Base-by-base conservation (phyloP, 1,284 basidiomycete genomes). In the Apiotrichum porosum region DNA sequence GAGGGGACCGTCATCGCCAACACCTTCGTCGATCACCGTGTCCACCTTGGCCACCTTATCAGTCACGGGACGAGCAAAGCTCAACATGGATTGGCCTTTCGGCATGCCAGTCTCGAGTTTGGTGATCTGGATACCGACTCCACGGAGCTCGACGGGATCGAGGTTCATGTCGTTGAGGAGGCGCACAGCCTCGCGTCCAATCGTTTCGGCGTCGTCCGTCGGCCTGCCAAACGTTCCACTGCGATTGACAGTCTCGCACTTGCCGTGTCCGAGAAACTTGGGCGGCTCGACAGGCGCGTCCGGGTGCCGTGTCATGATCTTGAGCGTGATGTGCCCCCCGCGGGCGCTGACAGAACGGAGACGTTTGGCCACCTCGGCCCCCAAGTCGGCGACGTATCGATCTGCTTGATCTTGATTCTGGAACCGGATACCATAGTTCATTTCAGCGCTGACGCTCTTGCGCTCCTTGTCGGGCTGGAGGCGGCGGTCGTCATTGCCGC, bases 381-480 rank as follows among this genome's bases (percentile, higher is more conserved):
- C 83, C 70, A 97, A 81, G 54, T 85, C 81, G 44, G 74, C 75
- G 4, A 94, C 74, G 61, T 93, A 94, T 0, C 74, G 72, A 62
- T 90, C 83, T 1, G 87, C 89, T 63, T 95, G 85, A 30, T 83
- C 82, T 47, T 83, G 79, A 43, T 80, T 83, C 63, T 86, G 81
- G 66, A 98, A 97, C 3, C 94, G 84, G 45, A 98, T 97, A 0
- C 91, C 94, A 69, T 97, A 98, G 66, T 91, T 95, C 61, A 94
- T 88, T 66, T 94, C 91, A 44, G 86, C 90, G 13, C 84, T 88
- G 13, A 97, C 88, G 4, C 84, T 87, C 69, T 89, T 90, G 58
- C 91, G 77, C 46, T 83, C 80, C 62, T 89, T 89, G 64, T 88
- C 85, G 32, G 82, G 84, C 66, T 91, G 86, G 26, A 97, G 73